These are phyloP conservation scores for Suillus alpinus DNA, from an alignment of 768 basidiomycete genomes.

Conservation along the genomic window DNA sequence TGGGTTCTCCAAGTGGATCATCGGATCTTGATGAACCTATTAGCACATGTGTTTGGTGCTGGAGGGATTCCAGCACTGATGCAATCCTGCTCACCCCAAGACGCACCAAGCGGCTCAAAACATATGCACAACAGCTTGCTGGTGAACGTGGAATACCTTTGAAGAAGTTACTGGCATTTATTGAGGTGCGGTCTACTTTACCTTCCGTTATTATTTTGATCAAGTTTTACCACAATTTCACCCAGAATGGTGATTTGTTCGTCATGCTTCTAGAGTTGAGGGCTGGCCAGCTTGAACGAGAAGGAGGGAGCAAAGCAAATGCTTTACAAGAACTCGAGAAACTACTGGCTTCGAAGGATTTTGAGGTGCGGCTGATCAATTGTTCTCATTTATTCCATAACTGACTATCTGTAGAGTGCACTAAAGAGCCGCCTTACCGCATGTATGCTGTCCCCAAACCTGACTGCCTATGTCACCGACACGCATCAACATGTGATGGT, in stretches of 20 bases:
- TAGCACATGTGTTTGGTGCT: neutral
- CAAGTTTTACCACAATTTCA: too few relatives aligned
- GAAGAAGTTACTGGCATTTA: neutral
- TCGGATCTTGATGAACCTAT: neutral
- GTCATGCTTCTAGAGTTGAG: neutral
- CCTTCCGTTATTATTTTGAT: too few relatives aligned
- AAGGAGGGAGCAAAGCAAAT: neutral
- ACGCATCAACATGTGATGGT: constrained; percentile 6
- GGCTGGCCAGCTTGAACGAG: neutral
- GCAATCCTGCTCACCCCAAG: neutral
- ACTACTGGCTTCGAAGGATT: neutral
- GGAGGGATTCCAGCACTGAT: neutral
- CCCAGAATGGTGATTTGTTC: neutral
- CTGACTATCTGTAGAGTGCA: neutral
- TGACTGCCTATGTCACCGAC: constrained; percentile 8
- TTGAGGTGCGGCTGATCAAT: neutral
- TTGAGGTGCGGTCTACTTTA: neutral
- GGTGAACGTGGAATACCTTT: neutral
- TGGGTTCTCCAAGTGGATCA: neutral
- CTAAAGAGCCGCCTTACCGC: constrained; percentile 1
- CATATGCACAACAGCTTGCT: neutral
- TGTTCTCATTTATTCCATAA: neutral
- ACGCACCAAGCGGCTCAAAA: neutral
- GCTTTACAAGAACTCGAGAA: neutral
- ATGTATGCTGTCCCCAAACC: constrained; percentile 8